Conservation (phyloP, 192 early-diverging fungal species). For the Entomortierella beljakovae region DNA sequence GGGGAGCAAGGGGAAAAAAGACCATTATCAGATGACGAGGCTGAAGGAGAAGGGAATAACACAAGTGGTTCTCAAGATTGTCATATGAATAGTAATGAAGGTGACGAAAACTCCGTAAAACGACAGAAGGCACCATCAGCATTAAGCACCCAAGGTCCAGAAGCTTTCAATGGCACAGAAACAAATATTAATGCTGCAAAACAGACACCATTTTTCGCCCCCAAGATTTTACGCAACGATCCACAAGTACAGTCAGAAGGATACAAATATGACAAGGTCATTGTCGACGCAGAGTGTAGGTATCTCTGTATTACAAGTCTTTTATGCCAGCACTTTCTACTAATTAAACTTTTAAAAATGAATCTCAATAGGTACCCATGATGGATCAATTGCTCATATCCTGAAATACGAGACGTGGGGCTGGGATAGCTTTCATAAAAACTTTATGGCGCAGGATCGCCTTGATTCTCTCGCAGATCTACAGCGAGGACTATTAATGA, state of each 20-base stretch:
- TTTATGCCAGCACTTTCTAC: not conserved
- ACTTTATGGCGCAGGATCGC: conserved; percentile 75
- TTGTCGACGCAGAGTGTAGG: conserved; percentile 73
- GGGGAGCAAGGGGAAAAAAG: not conserved
- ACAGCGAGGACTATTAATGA: conserved; percentile 76
- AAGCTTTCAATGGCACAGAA: conserved; percentile 22
- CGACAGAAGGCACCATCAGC: conserved; percentile 26
- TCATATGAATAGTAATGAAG: conserved; percentile 9
- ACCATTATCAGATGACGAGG: conserved; percentile 7
- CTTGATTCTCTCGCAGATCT: conserved; percentile 69
- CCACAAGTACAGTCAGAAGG: conserved; percentile 77
- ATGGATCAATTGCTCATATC: conserved; percentile 87
- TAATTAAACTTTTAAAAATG: not conserved
- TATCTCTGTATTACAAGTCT: not conserved
- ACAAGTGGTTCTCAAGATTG: not conserved
- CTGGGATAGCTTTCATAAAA: conserved; percentile 84
- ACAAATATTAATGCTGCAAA: conserved; percentile 5
- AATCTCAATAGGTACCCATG: conserved; percentile 76
- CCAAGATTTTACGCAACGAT: conserved; percentile 72
- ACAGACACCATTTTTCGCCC: conserved; percentile 79
- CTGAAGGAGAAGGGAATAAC: not conserved
- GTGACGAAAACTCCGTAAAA: conserved; percentile 15
- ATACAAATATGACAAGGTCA: conserved; percentile 73
- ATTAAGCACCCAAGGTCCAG: too few relatives aligned
- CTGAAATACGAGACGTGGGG: conserved; percentile 82